These are phyloP conservation scores for Lactuca saligna DNA, from an alignment of 129 eudicot species.

Conservation along the genomic window DNA sequence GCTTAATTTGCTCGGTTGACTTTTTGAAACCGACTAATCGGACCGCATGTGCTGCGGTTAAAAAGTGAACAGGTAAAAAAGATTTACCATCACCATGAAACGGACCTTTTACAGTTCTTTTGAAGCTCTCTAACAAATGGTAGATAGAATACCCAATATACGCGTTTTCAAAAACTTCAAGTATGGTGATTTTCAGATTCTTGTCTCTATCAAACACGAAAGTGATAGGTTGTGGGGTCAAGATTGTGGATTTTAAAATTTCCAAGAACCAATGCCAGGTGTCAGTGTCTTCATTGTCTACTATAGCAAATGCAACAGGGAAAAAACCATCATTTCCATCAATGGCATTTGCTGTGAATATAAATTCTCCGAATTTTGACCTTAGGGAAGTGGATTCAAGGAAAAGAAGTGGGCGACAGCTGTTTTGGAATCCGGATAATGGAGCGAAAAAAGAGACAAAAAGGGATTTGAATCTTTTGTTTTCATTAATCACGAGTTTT, in stretches of 20 bases:
- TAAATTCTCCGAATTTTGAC: constrained; percentile 66
- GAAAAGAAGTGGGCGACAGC: constrained; percentile 80
- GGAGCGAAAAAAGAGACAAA: constrained; percentile 58
- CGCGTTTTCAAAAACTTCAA: constrained; percentile 59
- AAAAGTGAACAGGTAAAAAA: constrained; percentile 47
- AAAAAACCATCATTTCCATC: constrained; percentile 84
- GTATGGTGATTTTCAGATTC: constrained; percentile 44
- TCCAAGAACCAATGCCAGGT: constrained; percentile 80
- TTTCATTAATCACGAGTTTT: constrained; percentile 46
- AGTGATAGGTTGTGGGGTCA: constrained; percentile 54
- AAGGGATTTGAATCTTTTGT: constrained; percentile 53
- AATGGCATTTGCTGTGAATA: constrained; percentile 70
- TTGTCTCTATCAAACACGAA: constrained; percentile 73
- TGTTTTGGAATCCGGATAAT: constrained; percentile 50
- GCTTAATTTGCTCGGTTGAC: constrained; percentile 57
- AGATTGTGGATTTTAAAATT: constrained; percentile 46
- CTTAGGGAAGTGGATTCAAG: constrained; percentile 63
- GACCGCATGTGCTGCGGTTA: constrained; percentile 69
- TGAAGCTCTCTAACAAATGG: constrained; percentile 69
- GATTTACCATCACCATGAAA: constrained; percentile 70
- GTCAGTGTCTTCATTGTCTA: constrained; percentile 54
- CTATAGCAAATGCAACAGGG: constrained; percentile 69
- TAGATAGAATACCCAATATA: constrained; percentile 66
- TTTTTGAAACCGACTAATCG: constrained; percentile 50
- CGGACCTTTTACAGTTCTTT: constrained; percentile 53